Percentiles rank a stretch among this genome's conserved stretches.
Evolutionary conservation across 1,284 basidiomycete species (phyloP).

Genomic region (Cutaneotrichosporon arboriforme): DNA sequence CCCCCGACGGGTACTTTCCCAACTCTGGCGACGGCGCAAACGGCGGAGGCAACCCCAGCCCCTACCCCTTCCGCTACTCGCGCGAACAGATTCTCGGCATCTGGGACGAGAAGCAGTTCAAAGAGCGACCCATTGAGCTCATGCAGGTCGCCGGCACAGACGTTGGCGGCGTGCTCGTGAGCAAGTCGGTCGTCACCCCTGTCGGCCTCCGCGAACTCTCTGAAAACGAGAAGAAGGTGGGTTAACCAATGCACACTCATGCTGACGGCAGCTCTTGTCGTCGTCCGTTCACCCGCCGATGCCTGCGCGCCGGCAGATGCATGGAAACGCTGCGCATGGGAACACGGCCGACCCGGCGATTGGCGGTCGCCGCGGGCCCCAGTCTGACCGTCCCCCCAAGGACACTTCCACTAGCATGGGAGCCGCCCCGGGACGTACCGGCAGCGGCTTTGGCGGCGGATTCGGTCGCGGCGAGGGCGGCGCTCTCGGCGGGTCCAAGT

Average conservation of each 20-base stretch:
- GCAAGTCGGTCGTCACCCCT: conserved; percentile 67
- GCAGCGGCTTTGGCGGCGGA: conserved; percentile 30
- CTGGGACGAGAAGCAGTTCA: conserved; percentile 70
- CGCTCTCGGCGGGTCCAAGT: conserved; percentile 36
- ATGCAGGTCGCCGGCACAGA: conserved; percentile 57
- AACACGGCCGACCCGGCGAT: conserved; percentile 1
- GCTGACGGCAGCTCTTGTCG: conserved; percentile 29
- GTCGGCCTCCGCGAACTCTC: conserved; percentile 67
- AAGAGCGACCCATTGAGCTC: conserved; percentile 72
- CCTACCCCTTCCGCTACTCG: conserved; percentile 73
- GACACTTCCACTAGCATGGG: neutral
- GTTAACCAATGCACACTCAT: too few relatives aligned
- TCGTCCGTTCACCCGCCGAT: conserved; percentile 36
- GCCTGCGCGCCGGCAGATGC: conserved; percentile 24
- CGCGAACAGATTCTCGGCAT: conserved; percentile 78
- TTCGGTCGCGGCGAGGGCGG: conserved; percentile 40
- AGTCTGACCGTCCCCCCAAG: conserved; percentile 1
- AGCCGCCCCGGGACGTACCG: conserved; percentile 6
- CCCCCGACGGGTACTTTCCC: conserved; percentile 53
- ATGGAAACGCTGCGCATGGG: conserved; percentile 1
- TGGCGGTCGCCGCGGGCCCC: conserved; percentile 4
- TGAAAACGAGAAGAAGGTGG: conserved; percentile 82
- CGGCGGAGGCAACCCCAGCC: conserved; percentile 14
- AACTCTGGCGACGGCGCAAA: conserved; percentile 48
- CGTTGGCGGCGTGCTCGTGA: conserved; percentile 75